Base-by-base conservation (phyloP, 31 red algal species). In the Bonnemaisonia californica region DNA sequence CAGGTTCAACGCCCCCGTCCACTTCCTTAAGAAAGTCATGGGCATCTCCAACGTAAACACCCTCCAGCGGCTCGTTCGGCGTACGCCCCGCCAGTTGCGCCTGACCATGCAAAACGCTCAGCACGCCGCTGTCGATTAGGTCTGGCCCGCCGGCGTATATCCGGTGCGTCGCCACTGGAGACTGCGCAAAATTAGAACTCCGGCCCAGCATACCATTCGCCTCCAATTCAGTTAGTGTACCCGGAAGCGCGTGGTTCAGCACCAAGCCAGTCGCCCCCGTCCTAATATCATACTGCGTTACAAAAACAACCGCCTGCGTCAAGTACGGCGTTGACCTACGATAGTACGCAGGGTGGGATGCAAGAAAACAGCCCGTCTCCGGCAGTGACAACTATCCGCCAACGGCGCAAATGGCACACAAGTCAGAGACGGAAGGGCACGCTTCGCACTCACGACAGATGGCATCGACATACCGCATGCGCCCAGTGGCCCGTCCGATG, bases 281-380 rank as follows among this genome's bases (percentile, higher is more conserved):
- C 4, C 27, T 69, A 31, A 7, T 28, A 16, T 27, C 35, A 26
- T 75, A 81, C 21, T 41, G 41, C 1, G 63, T 80, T 16, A 89
- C 48, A 38, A 89, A 89, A 26, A 89, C 85, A 34, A 89, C 85
- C 0, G 85, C 76, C 68, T 89, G 85, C 19, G 85, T 89, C 18
- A 89, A 36, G 54, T 81, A 89, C 3, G 68, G 75, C 37, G 68
- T 57, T 21, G 51, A 45, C n/a, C 85, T 57, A 40, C 85, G 75
- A 13, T 89, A 89, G 58, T 89, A 89, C 5, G 85, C 85, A 0
- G 85, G 85, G 36, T 89, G 85, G n/a, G 85, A 89, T 31, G 85
- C 85, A 26, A 89, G 76, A 37, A 80, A 89, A 75, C 85, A 89
- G 28, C 85, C 85, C 23, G 68, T 55, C 65, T 89, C 85, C 31